phyloP scores from a whole-genome alignment of 2,329 filamentous ascomycete genomes.

The Pseudocercospora cruenta region DNA sequence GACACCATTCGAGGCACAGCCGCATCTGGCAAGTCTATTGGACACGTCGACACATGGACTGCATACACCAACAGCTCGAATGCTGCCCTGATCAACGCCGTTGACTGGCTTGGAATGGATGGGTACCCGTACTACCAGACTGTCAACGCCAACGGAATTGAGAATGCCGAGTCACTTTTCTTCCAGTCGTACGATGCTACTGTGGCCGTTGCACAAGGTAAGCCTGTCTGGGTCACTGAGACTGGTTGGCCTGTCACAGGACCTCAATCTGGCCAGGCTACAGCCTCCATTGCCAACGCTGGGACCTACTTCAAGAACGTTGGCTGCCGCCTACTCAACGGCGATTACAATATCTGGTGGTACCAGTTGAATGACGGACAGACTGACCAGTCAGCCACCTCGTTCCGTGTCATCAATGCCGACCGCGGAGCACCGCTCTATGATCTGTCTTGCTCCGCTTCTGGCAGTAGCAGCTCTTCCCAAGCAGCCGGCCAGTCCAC shows the following conservation, averaged over 20 bases:
- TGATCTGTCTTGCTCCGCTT: conserved; percentile 34
- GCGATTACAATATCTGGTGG: conserved; percentile 68
- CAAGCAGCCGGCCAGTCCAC: conserved; percentile 20
- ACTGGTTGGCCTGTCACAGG: conserved; percentile 83
- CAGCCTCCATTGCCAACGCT: conserved; percentile 68
- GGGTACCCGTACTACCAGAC: conserved; percentile 82
- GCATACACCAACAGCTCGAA: conserved; percentile 74
- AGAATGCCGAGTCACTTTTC: conserved; percentile 69
- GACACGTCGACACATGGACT: conserved; percentile 64
- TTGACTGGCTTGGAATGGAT: conserved; percentile 82
- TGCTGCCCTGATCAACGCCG: conserved; percentile 66
- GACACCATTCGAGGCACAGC: conserved; percentile 65
- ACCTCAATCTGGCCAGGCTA: conserved; percentile 61
- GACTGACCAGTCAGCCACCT: conserved; percentile 42
- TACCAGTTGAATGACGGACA: conserved; percentile 60
- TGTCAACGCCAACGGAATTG: conserved; percentile 67
- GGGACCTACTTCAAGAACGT: conserved; percentile 78
- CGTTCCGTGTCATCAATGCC: conserved; percentile 44
- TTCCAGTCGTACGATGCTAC: conserved; percentile 66
- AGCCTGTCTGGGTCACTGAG: conserved; percentile 84
- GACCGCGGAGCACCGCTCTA: conserved; percentile 26
- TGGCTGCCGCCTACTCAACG: conserved; percentile 67
- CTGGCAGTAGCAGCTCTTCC: conserved; percentile 48
- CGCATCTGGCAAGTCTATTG: conserved; percentile 60
- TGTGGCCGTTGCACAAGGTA: conserved; percentile 62